These are phyloP conservation scores for Trichocladium antarcticum DNA, from an alignment of 495 filamentous ascomycete genomes.

Conservation along the genomic window DNA sequence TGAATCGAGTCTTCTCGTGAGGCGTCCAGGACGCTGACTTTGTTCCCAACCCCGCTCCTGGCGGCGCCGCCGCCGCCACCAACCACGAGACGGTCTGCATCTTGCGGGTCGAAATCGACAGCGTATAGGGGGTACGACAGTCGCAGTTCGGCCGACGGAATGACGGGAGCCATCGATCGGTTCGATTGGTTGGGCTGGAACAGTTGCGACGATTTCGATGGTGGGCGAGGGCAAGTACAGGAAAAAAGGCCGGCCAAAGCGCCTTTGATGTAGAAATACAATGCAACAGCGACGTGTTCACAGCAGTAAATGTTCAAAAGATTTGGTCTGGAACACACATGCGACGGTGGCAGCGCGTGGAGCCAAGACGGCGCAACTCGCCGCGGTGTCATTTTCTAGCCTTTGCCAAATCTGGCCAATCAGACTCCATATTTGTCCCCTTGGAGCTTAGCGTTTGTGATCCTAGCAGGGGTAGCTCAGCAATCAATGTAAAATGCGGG, in stretches of 20 bases:
- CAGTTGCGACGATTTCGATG: no score
- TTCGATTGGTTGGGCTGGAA: not conserved
- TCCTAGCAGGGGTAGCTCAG: not conserved
- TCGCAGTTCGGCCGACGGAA: slow-evolving; percentile 18
- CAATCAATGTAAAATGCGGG: not conserved
- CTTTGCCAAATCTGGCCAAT: not conserved
- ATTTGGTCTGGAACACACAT: no score
- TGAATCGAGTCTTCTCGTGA: slow-evolving; percentile 48
- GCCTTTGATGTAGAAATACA: not conserved
- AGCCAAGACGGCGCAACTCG: no score
- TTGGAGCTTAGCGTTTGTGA: not conserved
- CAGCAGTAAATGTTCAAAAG: no score
- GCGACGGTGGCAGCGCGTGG: no score
- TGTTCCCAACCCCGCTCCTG: slow-evolving; percentile 78
- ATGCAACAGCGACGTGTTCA: not conserved
- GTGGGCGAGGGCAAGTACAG: no score
- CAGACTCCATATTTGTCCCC: not conserved
- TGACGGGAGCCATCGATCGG: slow-evolving; percentile 19
- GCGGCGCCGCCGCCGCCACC: slow-evolving; percentile 83
- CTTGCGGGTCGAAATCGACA: slow-evolving; percentile 76
- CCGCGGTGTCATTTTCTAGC: not conserved
- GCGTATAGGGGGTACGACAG: slow-evolving; percentile 83
- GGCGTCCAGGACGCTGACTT: slow-evolving; percentile 68
- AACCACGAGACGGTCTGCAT: slow-evolving; percentile 65
- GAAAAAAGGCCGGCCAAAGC: not conserved